Evolutionary conservation across 2,329 filamentous ascomycete species (phyloP).

Genomic region (Pseudogymnoascus sp.): DNA sequence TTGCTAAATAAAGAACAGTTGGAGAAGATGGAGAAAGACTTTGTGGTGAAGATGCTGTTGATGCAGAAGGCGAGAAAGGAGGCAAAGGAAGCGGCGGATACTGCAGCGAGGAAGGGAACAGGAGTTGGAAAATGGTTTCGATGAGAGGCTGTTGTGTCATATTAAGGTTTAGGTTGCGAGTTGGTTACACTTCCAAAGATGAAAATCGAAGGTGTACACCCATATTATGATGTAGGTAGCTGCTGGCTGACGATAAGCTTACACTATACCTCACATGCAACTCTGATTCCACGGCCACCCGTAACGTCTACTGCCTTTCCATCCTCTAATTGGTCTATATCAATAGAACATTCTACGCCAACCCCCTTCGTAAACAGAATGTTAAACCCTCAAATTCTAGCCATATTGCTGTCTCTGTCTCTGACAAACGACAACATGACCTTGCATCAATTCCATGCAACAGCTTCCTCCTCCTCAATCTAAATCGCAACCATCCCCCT

Average conservation of each 20-base stretch:
- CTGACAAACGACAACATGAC: background rate
- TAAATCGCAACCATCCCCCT: background rate
- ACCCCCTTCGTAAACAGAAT: background rate
- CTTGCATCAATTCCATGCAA: background rate
- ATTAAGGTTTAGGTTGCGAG: background rate
- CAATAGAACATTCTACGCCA: background rate
- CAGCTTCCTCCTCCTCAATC: background rate
- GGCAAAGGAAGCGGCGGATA: background rate
- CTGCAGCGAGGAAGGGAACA: background rate
- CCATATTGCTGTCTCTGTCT: background rate
- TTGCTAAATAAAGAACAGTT: constrained; percentile 33
- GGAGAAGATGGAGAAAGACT: constrained; percentile 18
- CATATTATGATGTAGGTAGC: too few relatives aligned
- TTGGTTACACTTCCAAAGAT: background rate
- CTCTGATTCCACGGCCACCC: background rate
- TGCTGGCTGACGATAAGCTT: background rate
- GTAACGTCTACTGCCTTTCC: background rate
- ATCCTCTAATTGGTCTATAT: background rate
- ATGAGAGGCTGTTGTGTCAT: background rate
- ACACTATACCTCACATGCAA: background rate
- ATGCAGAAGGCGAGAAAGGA: constrained; percentile 17
- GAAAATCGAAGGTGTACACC: background rate
- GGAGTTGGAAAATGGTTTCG: constrained; percentile 3
- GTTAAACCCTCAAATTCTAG: background rate
- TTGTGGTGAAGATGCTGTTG: constrained; percentile 10